Percentiles rank a stretch among this genome's conserved stretches.
phyloP scores from a whole-genome alignment of 306 rosid genomes.

The Cyamopsis tetragonoloba region DNA sequence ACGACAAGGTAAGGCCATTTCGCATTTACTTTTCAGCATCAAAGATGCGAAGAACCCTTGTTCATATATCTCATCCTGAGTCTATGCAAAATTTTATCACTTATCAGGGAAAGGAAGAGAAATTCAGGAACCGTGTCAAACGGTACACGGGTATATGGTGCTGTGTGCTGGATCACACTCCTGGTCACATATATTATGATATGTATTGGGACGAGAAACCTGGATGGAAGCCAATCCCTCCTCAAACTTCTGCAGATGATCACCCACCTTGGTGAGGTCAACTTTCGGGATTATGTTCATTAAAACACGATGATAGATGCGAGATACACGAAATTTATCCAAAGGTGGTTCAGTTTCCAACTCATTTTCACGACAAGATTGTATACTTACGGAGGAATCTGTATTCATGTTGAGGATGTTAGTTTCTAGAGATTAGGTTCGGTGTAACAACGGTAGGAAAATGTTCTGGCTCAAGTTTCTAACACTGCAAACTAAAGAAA shows the following conservation, averaged over 20 bases:
- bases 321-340: not conserved
- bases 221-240: constrained; percentile 83
- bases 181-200: constrained; percentile 91
- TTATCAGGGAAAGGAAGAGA: constrained; percentile 63
- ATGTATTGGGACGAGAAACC: constrained; percentile 99
- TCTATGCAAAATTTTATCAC: constrained; percentile 1
- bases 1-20: constrained; percentile 58
- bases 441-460: constrained; percentile 21
- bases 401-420: constrained; percentile 15
- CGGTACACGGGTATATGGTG: constrained; percentile 93
- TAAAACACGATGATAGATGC: not conserved
- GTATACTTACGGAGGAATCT: constrained; percentile 16
- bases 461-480: not conserved
- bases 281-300: constrained; percentile 12
- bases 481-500: constrained; percentile 13
- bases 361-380: not conserved
- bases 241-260: constrained; percentile 75
- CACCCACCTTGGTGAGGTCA: constrained; percentile 72
- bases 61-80: constrained; percentile 8
- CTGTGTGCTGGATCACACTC: constrained; percentile 65
- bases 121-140: constrained; percentile 72
- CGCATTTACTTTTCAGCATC: not conserved
- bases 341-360: constrained; percentile 21
- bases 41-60: not conserved
- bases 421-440: constrained; percentile 1